Evolutionary conservation across 2,329 filamentous ascomycete species (phyloP), one percentile per base, ranked within the genome.

Genomic region (Penicillium griseofulvum): DNA sequence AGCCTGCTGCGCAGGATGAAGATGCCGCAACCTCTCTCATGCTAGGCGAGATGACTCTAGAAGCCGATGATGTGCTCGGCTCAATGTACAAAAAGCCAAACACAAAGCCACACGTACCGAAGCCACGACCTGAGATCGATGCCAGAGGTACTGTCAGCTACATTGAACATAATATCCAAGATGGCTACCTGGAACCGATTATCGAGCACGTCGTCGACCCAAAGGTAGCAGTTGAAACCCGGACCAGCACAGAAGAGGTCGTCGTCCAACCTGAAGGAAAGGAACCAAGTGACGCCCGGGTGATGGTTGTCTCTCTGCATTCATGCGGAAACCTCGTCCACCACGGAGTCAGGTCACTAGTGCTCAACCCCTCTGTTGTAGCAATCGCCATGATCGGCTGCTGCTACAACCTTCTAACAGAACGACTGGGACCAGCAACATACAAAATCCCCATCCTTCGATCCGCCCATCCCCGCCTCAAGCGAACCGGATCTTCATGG

Each of bases 291-390:
- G 62, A 68, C 42, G 67, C 68, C 17, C 67, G 60, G 31, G 79
- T 95, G 36, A 91, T 97, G 87, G 89, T 93, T 16, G 87, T 97
- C 29, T 97, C 94, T 0, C 90, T 99, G 17, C 94, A 99, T 73
- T 97, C 93, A 0, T 99, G 94, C 70, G 94, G 94, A 28, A 97
- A 99, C 64, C 85, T 99, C n/a, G 89, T 95, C 0, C 94, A 99
- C 72, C 92, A 95, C 69, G 94, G 90, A 10, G 87, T 99, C 54
- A 87, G 90, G 14, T 95, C 93, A 0, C 82, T 99, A 19, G 76
- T 92, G 1, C 76, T 95, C 54, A 97, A 97, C 69, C 87, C 89
- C 0, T 83, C 86, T 5, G 92, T 97, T 52, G 85, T 86, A 31
- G 91, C 91, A n/a, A 88, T 97, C 22, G 93, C 93, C 55, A 92